Percentiles rank a stretch among this genome's conserved stretches.
phyloP scores from a whole-genome alignment of 2,329 filamentous ascomycete genomes.

The Apiospora arundinis region DNA sequence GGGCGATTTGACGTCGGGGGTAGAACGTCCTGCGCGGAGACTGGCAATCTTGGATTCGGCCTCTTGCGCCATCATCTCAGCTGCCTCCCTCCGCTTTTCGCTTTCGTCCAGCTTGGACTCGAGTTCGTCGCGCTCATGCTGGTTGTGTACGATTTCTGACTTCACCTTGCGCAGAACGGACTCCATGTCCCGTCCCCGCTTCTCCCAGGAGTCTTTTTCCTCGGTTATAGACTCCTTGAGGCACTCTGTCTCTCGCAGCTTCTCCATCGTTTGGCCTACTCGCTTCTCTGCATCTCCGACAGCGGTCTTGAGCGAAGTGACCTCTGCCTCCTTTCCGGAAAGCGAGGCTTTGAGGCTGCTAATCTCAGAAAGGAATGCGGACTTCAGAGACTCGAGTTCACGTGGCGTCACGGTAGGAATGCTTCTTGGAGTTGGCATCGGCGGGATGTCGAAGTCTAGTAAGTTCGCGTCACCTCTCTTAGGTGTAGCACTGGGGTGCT shows the following conservation, averaged over 20 bases:
- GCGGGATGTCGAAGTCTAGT: constrained; percentile 92
- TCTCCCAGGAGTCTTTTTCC: constrained; percentile 85
- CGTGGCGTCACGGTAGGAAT: constrained; percentile 89
- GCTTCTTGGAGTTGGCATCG: constrained; percentile 88
- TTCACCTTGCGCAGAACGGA: constrained; percentile 78
- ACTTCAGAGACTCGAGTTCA: constrained; percentile 92
- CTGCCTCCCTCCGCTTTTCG: constrained; percentile 75
- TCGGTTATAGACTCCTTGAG: constrained; percentile 73
- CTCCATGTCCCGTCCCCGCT: constrained; percentile 85
- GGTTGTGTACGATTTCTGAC: constrained; percentile 78
- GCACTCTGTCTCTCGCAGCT: constrained; percentile 77
- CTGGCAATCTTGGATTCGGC: constrained; percentile 78
- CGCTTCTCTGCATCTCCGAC: constrained; percentile 90
- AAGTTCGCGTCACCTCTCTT: constrained; percentile 68
- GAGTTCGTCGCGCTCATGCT: constrained; percentile 82
- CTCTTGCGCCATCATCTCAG: constrained; percentile 77
- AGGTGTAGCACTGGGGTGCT: constrained; percentile 49
- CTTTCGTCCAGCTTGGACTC: constrained; percentile 77
- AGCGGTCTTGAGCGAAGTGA: constrained; percentile 83
- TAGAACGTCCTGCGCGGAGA: constrained; percentile 68
- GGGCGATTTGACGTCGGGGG: constrained; percentile 47
- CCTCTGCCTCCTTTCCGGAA: constrained; percentile 91
- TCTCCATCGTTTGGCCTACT: constrained; percentile 84
- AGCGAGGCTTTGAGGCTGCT: constrained; percentile 92
- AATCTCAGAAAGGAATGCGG: constrained; percentile 88